phyloP scores from a whole-genome alignment of 805 yeast species.

The Myxozyma neglecta region DNA sequence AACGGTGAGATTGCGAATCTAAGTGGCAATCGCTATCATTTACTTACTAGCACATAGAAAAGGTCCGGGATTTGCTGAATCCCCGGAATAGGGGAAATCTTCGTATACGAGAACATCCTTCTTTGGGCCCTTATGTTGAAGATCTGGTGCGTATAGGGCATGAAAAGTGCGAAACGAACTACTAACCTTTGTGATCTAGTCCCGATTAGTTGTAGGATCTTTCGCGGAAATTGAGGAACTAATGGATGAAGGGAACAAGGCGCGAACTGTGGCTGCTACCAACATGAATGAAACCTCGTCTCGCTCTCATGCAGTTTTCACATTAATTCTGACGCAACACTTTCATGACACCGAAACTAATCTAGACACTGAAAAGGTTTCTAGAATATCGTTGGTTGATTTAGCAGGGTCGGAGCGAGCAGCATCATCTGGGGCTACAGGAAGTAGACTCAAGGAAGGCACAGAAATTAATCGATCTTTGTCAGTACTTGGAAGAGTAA shows the following conservation, averaged over 20 bases:
- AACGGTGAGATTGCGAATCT: slow-evolving; percentile 46
- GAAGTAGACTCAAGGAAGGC: slow-evolving; percentile 54
- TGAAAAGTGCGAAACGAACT: background rate
- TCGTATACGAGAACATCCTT: slow-evolving; percentile 64
- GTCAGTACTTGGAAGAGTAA: slow-evolving; percentile 74
- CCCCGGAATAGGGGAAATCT: slow-evolving; percentile 17
- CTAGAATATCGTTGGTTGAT: slow-evolving; percentile 67
- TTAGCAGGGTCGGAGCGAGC: slow-evolving; percentile 82
- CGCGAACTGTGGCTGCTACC: slow-evolving; percentile 70
- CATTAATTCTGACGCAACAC: slow-evolving; percentile 61
- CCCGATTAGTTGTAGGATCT: slow-evolving; percentile 52
- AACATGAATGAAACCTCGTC: slow-evolving; percentile 71
- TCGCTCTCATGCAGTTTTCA: slow-evolving; percentile 78
- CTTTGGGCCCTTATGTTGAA: slow-evolving; percentile 72
- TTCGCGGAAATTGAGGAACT: slow-evolving; percentile 51
- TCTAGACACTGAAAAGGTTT: slow-evolving; percentile 50
- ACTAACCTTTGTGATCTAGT: slow-evolving; percentile 1
- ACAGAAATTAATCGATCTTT: slow-evolving; percentile 73
- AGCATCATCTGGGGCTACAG: slow-evolving; percentile 58
- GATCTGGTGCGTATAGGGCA: slow-evolving; percentile 42
- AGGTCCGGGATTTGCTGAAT: slow-evolving; percentile 62
- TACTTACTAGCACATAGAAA: slow-evolving; percentile 40
- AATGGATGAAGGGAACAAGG: slow-evolving; percentile 53
- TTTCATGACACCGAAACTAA: slow-evolving; percentile 40
- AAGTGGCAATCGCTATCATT: background rate